phyloP scores from a whole-genome alignment of 441 rosid genomes.

The Pelargonium myrrhifolium region DNA sequence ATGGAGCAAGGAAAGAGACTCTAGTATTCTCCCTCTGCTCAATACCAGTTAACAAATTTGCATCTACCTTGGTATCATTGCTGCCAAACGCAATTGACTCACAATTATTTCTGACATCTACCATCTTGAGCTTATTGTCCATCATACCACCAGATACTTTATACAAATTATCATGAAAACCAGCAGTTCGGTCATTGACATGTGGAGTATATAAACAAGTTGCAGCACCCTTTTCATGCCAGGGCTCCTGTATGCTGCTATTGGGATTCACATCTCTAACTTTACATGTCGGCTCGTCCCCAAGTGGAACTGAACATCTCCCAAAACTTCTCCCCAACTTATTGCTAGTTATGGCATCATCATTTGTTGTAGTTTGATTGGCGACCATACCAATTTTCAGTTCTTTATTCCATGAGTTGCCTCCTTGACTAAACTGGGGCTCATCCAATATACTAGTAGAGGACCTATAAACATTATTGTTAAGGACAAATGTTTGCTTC shows the following conservation, averaged over 20 bases:
- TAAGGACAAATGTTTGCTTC: conserved; percentile 13
- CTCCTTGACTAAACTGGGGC: conserved; percentile 17
- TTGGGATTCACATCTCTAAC: conserved; percentile 1
- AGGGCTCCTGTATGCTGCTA: not conserved
- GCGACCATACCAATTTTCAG: conserved; percentile 19
- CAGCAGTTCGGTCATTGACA: conserved; percentile 8
- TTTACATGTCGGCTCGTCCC: conserved; percentile 7
- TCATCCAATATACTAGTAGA: conserved; percentile 10
- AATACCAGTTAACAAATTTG: conserved; percentile 15
- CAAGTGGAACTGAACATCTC: conserved; percentile 1
- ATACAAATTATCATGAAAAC: conserved; percentile 18
- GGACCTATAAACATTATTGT: conserved; percentile 19
- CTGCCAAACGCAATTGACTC: conserved; percentile 12
- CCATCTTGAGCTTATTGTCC: conserved; percentile 15
- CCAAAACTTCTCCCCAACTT: conserved; percentile 17
- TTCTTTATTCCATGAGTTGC: conserved; percentile 19
- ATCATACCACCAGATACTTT: conserved; percentile 20
- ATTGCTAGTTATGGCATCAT: conserved; percentile 21
- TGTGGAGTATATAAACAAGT: not conserved
- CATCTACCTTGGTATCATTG: conserved; percentile 9
- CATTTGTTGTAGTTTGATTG: not conserved
- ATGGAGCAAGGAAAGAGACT: conserved; percentile 15
- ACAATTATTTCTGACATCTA: conserved; percentile 12
- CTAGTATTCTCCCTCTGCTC: conserved; percentile 17
- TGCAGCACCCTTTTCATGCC: conserved; percentile 5